A percentile compares a stretch with the other conserved stretches of the same genome.
These are phyloP conservation scores for Aspergillus asperescens DNA, from an alignment of 495 filamentous ascomycete genomes.

Conservation along the genomic window DNA sequence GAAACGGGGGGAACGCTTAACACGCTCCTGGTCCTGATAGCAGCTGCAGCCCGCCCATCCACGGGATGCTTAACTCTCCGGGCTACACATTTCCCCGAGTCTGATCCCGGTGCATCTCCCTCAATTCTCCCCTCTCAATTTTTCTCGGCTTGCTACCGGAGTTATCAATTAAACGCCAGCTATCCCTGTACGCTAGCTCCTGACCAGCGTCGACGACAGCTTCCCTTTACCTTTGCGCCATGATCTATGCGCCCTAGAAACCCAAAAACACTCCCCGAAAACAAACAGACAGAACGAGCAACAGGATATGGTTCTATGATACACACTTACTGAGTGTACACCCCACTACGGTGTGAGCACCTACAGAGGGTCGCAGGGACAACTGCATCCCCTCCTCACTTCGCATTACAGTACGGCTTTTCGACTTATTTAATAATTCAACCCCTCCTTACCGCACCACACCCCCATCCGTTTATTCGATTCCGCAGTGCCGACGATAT, in stretches of 20 bases:
- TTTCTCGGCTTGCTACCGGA: background rate
- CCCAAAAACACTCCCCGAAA: conserved; percentile 1
- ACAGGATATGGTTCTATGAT: conserved; percentile 36
- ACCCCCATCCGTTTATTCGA: background rate
- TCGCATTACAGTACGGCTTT: background rate
- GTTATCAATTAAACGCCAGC: background rate
- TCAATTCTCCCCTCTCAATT: background rate
- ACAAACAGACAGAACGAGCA: background rate
- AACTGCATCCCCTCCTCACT: background rate
- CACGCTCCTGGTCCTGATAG: conserved; percentile 17
- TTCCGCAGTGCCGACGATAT: background rate
- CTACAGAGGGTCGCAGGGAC: background rate
- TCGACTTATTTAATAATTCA: background rate
- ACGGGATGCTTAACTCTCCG: background rate
- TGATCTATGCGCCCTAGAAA: conserved; percentile 15
- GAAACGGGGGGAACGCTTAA: conserved; percentile 19
- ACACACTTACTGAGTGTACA: conserved; percentile 22
- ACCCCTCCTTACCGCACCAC: background rate
- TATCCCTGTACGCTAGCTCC: background rate
- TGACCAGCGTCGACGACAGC: conserved; percentile 4
- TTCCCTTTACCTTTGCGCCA: conserved; percentile 13
- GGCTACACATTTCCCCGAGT: background rate
- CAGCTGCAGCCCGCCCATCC: conserved; percentile 2
- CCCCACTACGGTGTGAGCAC: conserved; percentile 26
- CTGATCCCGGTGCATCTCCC: background rate